A percentile compares a stretch with the other conserved stretches of the same genome.
These are phyloP conservation scores for carrot (Daucus carota) DNA, from an alignment of 129 eudicot genomes.

Conservation along the genomic window DNA sequence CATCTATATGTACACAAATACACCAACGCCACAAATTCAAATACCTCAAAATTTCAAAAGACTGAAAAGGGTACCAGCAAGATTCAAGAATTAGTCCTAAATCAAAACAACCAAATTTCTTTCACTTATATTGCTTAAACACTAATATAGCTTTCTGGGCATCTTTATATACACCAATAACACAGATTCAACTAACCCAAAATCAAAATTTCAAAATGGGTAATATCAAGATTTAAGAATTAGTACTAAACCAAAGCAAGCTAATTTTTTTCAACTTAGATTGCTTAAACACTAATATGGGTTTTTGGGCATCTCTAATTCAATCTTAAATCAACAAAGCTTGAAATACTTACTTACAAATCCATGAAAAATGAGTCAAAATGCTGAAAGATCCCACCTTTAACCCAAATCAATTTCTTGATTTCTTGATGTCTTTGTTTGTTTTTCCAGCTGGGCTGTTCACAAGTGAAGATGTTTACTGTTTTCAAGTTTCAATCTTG, in stretches of 20 bases:
- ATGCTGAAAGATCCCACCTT: conserved; percentile 3
- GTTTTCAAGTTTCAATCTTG: neutral
- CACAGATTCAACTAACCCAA: neutral
- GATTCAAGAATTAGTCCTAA: conserved; percentile 13
- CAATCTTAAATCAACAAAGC: neutral
- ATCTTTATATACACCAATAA: neutral
- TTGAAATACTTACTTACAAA: conserved; percentile 2
- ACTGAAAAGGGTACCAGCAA: conserved; percentile 9
- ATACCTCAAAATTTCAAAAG: conserved; percentile 4
- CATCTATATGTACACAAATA: neutral
- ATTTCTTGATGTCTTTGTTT: neutral
- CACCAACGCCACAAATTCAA: neutral
- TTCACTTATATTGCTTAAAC: neutral
- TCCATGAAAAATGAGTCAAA: neutral
- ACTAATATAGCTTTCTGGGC: neutral
- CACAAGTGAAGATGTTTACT: neutral
- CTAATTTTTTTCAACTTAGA: neutral
- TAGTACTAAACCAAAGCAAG: neutral
- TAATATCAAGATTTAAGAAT: conserved; percentile 1
- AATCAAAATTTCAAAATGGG: neutral
- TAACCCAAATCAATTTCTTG: neutral
- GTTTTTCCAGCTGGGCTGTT: conserved; percentile 4
- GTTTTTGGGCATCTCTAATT: neutral
- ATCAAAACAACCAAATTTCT: neutral
- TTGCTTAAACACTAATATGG: neutral